These are phyloP conservation scores for Colletotrichum australisinense DNA, from an alignment of 2,329 filamentous ascomycete species.

Conservation along the genomic window DNA sequence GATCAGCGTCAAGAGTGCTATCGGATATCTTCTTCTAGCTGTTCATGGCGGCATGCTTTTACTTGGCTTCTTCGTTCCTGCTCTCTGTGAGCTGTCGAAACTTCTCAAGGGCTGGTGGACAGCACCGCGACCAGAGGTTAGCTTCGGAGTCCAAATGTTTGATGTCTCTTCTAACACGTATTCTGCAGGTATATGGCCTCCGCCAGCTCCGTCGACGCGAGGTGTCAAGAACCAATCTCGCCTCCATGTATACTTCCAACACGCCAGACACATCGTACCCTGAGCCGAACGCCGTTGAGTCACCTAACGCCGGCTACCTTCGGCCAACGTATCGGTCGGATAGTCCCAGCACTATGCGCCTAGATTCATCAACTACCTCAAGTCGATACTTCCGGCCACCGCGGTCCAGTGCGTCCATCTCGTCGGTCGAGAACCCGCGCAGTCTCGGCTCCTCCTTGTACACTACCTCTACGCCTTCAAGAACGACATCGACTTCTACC, in stretches of 20 bases:
- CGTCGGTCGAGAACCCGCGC: constrained; percentile 11
- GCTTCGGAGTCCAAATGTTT: not conserved
- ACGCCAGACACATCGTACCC: not conserved
- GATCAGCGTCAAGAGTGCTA: constrained; percentile 71
- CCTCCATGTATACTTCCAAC: constrained; percentile 4
- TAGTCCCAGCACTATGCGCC: constrained; percentile 20
- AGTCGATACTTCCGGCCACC: constrained; percentile 31
- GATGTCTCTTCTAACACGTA: not conserved
- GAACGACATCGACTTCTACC: constrained; percentile 1
- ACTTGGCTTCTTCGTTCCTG: constrained; percentile 77
- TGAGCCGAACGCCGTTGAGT: not conserved
- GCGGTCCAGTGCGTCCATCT: constrained; percentile 24
- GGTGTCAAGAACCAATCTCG: constrained; percentile 27
- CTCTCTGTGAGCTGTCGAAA: constrained; percentile 46
- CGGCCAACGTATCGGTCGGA: constrained; percentile 14
- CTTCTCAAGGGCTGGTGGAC: constrained; percentile 13
- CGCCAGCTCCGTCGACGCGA: constrained; percentile 42
- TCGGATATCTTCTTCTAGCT: constrained; percentile 75
- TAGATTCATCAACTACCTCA: constrained; percentile 5
- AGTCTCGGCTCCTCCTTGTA: constrained; percentile 13
- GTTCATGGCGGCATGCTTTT: constrained; percentile 74
- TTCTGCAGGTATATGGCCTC: constrained; percentile 37
- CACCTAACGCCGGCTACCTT: constrained; percentile 13
- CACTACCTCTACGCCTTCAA: not conserved
- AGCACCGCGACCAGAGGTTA: constrained; percentile 35